Conservation (phyloP, 148 eudicot species). For the Dysphania ambrosioides region DNA sequence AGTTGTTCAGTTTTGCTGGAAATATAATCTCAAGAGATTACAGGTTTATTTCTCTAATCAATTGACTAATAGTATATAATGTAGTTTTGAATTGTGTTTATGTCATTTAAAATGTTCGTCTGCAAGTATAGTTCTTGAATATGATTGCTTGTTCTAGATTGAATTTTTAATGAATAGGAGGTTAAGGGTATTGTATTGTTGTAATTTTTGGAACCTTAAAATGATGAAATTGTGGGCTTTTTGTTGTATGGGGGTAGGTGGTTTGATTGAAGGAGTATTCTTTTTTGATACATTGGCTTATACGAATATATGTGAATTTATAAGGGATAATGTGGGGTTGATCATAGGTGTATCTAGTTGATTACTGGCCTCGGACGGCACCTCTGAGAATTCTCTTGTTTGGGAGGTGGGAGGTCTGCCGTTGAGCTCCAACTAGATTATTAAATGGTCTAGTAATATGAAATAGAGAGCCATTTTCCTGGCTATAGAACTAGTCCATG, state of each 20-base stretch:
- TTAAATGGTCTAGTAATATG: neutral
- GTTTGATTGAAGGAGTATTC: too few relatives aligned
- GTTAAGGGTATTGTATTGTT: neutral
- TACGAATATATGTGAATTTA: too few relatives aligned
- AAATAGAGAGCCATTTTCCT: neutral
- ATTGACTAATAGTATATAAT: too few relatives aligned
- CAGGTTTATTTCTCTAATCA: conserved; percentile 9
- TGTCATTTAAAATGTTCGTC: neutral
- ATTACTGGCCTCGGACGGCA: too few relatives aligned
- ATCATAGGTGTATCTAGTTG: too few relatives aligned
- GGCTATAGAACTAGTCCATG: neutral
- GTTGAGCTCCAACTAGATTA: neutral
- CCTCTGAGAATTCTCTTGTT: too few relatives aligned
- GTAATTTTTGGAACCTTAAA: neutral
- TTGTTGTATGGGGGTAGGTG: too few relatives aligned
- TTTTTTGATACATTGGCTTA: too few relatives aligned
- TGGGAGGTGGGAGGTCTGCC: neutral
- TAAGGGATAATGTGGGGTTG: too few relatives aligned
- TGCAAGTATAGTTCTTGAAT: neutral
- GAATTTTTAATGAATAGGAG: neutral
- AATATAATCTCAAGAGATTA: conserved; percentile 63
- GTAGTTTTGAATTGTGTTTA: neutral
- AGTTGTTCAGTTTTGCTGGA: conserved; percentile 93
- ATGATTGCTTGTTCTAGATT: neutral
- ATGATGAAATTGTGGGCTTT: neutral